Conservation (phyloP, 257 asterid genomes). For the Marsdenia floribunda region DNA sequence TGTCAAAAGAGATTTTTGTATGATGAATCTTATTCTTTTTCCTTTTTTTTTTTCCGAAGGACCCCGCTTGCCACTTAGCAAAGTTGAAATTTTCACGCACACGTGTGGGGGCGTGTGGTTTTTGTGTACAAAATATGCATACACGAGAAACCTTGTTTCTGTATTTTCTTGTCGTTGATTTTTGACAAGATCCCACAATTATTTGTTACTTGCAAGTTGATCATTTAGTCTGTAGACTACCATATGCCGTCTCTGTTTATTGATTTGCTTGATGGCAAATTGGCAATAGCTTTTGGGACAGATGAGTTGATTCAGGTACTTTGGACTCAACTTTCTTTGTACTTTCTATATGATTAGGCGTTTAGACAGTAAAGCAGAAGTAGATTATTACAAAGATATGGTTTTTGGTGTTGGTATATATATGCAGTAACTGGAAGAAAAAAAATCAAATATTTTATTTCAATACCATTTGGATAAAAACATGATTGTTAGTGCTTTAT, state of each 20-base stretch:
- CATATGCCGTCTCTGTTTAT: background rate
- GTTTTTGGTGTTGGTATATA: background rate
- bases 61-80: slow-evolving; percentile 30
- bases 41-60: background rate
- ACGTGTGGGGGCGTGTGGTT: slow-evolving; percentile 7
- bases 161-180: background rate
- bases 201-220: background rate
- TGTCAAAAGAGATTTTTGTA: slow-evolving; percentile 17
- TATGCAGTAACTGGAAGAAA: slow-evolving; percentile 5
- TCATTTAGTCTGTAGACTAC: background rate
- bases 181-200: background rate
- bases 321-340: background rate
- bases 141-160: slow-evolving; percentile 12
- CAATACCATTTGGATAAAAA: slow-evolving; percentile 1
- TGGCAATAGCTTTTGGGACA: background rate
- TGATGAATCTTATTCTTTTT: slow-evolving; percentile 33
- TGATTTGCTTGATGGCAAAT: background rate
- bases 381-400: background rate
- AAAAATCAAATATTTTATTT: background rate
- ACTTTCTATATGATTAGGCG: background rate
- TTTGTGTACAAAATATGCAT: background rate
- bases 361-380: background rate
- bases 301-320: background rate
- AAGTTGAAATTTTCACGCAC: slow-evolving; percentile 19
- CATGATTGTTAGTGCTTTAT: slow-evolving; percentile 12